phyloP scores from a whole-genome alignment of 2,329 filamentous ascomycete genomes.

The Colletotrichum eleusines region DNA sequence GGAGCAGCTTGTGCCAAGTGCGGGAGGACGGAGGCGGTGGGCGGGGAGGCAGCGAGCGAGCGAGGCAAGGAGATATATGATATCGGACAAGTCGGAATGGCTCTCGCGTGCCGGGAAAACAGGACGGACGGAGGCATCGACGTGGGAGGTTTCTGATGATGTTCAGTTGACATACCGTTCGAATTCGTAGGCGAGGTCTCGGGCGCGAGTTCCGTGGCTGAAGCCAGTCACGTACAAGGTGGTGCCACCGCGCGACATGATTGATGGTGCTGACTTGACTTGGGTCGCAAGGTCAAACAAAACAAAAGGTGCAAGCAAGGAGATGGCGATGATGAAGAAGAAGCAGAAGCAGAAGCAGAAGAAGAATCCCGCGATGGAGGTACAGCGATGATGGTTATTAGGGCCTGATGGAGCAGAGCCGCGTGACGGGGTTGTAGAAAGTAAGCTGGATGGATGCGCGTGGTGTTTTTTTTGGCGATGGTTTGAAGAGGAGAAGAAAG shows the following conservation, averaged over 20 bases:
- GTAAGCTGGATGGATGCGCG: conserved; percentile 24
- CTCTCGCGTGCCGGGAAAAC: conserved; percentile 49
- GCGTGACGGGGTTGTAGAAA: conserved; percentile 12
- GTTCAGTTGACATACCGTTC: conserved; percentile 91
- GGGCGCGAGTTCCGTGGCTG: conserved; percentile 97
- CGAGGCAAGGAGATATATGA: conserved; percentile 47
- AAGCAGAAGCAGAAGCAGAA: too few species aligned
- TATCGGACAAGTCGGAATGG: conserved; percentile 50
- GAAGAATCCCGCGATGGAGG: conserved; percentile 11
- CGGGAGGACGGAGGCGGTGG: conserved; percentile 52
- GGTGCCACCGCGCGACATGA: conserved; percentile 92
- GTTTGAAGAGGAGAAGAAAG: conserved; percentile 35
- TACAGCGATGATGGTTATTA: background rate
- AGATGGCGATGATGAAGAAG: conserved; percentile 22
- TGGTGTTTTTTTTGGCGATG: conserved; percentile 38
- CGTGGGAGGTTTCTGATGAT: conserved; percentile 52
- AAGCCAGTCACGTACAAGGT: conserved; percentile 99
- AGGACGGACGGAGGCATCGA: conserved; percentile 63
- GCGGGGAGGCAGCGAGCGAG: conserved; percentile 49
- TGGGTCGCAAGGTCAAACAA: background rate
- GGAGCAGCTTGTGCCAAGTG: conserved; percentile 47
- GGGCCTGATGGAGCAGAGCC: conserved; percentile 37
- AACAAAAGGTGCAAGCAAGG: conserved; percentile 17
- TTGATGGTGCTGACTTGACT: conserved; percentile 45
- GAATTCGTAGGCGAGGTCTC: conserved; percentile 99